Conservation (phyloP, 2,329 filamentous ascomycete species). For the Penicillium capsulatum region DNA sequence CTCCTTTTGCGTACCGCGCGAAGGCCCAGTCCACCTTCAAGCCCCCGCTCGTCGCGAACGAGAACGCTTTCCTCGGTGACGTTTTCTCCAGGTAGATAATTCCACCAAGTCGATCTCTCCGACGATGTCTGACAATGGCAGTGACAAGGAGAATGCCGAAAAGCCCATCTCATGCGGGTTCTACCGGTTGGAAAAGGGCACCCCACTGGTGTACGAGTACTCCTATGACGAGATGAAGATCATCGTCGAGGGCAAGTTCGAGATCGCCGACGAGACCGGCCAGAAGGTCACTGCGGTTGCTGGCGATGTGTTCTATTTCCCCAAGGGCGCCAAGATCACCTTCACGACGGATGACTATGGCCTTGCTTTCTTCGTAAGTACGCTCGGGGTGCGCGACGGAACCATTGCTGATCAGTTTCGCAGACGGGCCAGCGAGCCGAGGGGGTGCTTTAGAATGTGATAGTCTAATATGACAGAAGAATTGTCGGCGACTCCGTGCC, state of each 20-base stretch:
- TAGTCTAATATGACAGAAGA: background rate
- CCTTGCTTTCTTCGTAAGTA: conserved; percentile 54
- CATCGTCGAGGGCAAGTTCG: conserved; percentile 63
- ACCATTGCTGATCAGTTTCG: conserved; percentile 6
- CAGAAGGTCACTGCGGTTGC: conserved; percentile 55
- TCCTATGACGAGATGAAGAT: conserved; percentile 72
- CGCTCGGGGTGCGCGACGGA: background rate
- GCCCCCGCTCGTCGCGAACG: conserved; percentile 62
- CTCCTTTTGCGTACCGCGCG: conserved; percentile 50
- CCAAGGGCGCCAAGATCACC: conserved; percentile 62
- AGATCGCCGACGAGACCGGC: conserved; percentile 61
- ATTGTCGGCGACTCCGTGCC: conserved; percentile 13
- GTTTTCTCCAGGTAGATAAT: conserved; percentile 49
- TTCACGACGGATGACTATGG: conserved; percentile 61
- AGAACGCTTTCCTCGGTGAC: conserved; percentile 65
- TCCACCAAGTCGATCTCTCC: too few species aligned
- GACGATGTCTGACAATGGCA: too few species aligned
- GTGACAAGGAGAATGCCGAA: conserved; percentile 52
- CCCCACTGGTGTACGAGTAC: conserved; percentile 64
- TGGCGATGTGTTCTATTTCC: conserved; percentile 67
- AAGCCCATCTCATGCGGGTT: conserved; percentile 62
- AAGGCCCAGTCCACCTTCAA: conserved; percentile 59
- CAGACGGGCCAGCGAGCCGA: conserved; percentile 32
- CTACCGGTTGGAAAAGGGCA: conserved; percentile 65
- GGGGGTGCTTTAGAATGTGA: conserved; percentile 21